These are phyloP conservation scores for Starmerella vaccinii DNA, from an alignment of 805 yeast species.

Conservation along the genomic window DNA sequence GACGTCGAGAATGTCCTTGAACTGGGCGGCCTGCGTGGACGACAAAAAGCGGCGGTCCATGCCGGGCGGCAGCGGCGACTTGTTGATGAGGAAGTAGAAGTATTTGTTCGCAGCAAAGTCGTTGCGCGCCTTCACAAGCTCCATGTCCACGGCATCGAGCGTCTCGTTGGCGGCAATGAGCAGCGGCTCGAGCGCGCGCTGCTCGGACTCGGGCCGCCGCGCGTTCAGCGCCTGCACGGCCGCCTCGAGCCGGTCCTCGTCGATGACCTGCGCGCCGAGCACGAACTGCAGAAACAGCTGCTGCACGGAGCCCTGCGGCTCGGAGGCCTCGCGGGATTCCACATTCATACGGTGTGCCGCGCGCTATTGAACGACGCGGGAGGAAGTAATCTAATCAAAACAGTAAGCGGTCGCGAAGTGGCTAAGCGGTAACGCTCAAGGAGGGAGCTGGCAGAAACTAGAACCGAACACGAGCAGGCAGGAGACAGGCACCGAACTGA, in stretches of 20 bases:
- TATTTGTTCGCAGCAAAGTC: slow-evolving; percentile 11
- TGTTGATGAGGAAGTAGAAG: slow-evolving; percentile 9
- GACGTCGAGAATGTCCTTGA: slow-evolving; percentile 15
- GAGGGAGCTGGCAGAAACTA: no score
- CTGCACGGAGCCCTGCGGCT: background rate
- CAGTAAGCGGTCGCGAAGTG: no score
- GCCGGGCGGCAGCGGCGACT: slow-evolving; percentile 1
- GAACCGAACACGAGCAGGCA: no score
- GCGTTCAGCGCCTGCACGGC: slow-evolving; percentile 2
- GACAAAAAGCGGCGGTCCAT: slow-evolving; percentile 8
- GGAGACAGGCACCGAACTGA: no score
- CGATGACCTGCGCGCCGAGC: slow-evolving; percentile 4
- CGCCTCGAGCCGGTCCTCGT: background rate
- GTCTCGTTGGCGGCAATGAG: slow-evolving; percentile 1
- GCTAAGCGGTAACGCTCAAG: no score
- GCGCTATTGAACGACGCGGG: no score
- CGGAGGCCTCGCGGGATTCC: background rate
- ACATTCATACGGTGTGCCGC: no score
- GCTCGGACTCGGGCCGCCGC: background rate
- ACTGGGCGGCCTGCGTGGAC: slow-evolving; percentile 7
- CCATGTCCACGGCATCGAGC: slow-evolving; percentile 15
- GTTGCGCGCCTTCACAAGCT: slow-evolving; percentile 11
- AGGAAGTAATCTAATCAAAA: no score
- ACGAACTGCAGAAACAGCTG: slow-evolving; percentile 7
- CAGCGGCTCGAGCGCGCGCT: background rate